Evolutionary conservation across 352 stramenopile genomes (phyloP), one percentile per base, ranked within the genome.

Genomic region (Phytophthora colocasiae): DNA sequence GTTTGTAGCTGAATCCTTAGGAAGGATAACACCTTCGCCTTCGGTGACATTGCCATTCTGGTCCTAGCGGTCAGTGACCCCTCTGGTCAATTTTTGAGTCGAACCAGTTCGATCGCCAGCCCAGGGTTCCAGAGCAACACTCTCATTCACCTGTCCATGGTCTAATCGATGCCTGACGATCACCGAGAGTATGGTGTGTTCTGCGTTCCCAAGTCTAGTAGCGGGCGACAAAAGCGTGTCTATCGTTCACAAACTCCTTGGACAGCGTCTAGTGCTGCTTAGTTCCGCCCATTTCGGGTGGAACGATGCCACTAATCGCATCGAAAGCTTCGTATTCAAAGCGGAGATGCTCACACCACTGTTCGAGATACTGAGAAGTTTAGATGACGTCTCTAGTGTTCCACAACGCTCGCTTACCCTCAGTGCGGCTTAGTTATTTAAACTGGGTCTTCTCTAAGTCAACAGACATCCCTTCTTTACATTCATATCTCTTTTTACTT

Each of bases 401-500:
- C 14, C 38, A 14, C 19, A 12, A n/a, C 9, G 41, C 41, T 27
- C 9, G 19, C 6, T 29, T 1, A 47, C 41, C 29, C 41, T 17
- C 4, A 47, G 2, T 47, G 15, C 19, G 17, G 38, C 15, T 19
- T 36, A 14, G 31, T 36, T 8, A 5, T 14, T 36, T 36, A 10
- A 36, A 36, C 31, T 12, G 2, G 8, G 31, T 36, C 27, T 12
- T 36, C 9, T 36, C 31, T 36, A 36, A 36, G 31, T 3, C 31
- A 34, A 34, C 31, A 36, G 4, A 36, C 31, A 43, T 43, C 2
- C 38, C 46, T 19, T 36, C 36, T 34, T 2, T 45, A 12, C n/a
- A 58, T 58, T 58, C 38, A 49, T 26, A 22, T 31, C 12, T 49
- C 24, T 1, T 17, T 49, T 58, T 39, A 9, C 47, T 58, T 5